phyloP scores from a whole-genome alignment of 768 basidiomycete species.

The Trametes cingulata region DNA sequence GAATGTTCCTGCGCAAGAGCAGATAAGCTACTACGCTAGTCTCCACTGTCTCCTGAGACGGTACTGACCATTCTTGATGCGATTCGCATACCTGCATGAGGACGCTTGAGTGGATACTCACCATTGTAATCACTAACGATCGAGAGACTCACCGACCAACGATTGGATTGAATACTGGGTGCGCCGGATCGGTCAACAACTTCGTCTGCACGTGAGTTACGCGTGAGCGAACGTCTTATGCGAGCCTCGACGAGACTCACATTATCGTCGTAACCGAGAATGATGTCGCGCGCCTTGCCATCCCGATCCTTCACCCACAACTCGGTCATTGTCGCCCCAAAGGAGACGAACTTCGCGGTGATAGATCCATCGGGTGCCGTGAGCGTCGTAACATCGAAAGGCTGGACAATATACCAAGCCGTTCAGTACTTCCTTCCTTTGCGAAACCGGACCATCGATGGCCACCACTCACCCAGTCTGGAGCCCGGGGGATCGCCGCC shows the following conservation, averaged over 20 bases:
- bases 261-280: constrained; percentile 61
- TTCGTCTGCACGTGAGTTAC: constrained; percentile 31
- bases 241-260: constrained; percentile 30
- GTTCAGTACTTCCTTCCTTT: neutral
- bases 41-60: neutral
- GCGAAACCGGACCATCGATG: neutral
- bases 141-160: constrained; percentile 23
- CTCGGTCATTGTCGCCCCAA: constrained; percentile 57
- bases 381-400: constrained; percentile 49
- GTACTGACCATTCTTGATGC: constrained; percentile 48
- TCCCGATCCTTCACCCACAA: constrained; percentile 56
- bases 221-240: neutral
- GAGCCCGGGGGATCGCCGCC: neutral
- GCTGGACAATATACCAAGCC: constrained; percentile 29
- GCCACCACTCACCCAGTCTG: constrained; percentile 13
- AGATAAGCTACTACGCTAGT: neutral
- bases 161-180: constrained; percentile 45
- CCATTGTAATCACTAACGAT: neutral
- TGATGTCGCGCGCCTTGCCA: constrained; percentile 50
- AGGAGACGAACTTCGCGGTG: constrained; percentile 56
- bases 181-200: constrained; percentile 45
- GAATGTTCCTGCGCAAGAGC: constrained; percentile 45
- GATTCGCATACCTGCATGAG: constrained; percentile 53
- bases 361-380: constrained; percentile 56
- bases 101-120: constrained; percentile 22